Base-by-base conservation (phyloP, 164 flowering plant genomes). In the Cinnamomum chago region DNA sequence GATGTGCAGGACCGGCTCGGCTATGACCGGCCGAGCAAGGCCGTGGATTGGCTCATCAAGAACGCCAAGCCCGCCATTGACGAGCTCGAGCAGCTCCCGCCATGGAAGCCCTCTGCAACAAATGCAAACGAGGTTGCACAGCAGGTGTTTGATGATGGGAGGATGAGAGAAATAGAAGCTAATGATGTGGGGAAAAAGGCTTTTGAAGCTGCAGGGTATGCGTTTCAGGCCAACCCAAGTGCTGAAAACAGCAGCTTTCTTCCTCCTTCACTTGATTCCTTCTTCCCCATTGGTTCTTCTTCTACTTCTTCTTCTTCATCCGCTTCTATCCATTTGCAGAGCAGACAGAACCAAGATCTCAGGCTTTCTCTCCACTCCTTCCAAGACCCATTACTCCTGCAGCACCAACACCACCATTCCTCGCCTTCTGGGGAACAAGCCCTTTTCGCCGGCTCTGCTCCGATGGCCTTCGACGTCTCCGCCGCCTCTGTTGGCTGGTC, bases 181-280 rank as follows among this genome's bases (percentile, higher is more conserved):
- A 66, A 18, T 18, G 47, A 67, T 55, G 69, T 78, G 14, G 67
- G 76, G 65, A 76, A 78, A 70, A 81, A 79, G 50, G 68, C 70
- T 17, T 24, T 66, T 50, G 76, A 33, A 5, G 60, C 20, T 20
- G 23, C 75, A 20, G 70, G 68, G 13, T 81, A 68, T 70, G 73
- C 47, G 7, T 75, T 68, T 65, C 74, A 67, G 20, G 47, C 33
- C 65, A 76, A 79, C 40, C 60, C 60, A 20, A 40, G 47, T 9
- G 47, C 47, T 40, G 47, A 9, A 40, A 40, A 7, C 10, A 40
- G 47, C 10, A 76, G 78, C 65, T 82, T 86, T 71, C 76, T 83
- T 22, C 97, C 95, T 1, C 85, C 97, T 15, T 86, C 95, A 1
- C 27, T 94, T 52, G 94, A 89, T 67, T 84, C 94, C 23, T 95